These are phyloP conservation scores for Podospora pseudoanserina DNA, from an alignment of 495 filamentous ascomycete genomes.

Conservation along the genomic window DNA sequence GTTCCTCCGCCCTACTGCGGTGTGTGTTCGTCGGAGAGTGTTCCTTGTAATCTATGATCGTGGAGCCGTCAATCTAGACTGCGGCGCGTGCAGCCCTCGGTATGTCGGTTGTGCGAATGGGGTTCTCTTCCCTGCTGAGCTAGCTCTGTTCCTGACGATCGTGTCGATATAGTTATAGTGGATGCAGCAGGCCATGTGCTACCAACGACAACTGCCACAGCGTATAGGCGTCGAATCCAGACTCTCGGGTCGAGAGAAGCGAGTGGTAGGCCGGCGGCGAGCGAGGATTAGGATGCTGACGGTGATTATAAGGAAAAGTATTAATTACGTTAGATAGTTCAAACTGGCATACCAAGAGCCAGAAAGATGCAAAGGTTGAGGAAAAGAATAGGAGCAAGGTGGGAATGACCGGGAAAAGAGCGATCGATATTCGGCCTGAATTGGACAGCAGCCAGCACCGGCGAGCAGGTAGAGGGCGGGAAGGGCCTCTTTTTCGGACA, in stretches of 20 bases:
- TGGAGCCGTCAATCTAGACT: neutral
- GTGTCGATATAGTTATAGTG: constrained; percentile 11
- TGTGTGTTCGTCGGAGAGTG: constrained; percentile 1
- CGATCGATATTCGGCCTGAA: constrained; percentile 1
- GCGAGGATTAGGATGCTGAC: constrained; percentile 3
- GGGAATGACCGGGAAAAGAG: constrained; percentile 16
- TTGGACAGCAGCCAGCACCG: neutral
- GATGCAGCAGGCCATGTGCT: constrained; percentile 26
- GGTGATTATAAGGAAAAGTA: neutral
- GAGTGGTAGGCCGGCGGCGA: neutral
- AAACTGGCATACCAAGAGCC: neutral
- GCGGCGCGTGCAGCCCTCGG: neutral
- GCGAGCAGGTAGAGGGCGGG: neutral
- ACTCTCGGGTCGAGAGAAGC: constrained; percentile 9
- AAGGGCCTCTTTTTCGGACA: neutral
- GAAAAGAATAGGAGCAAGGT: neutral
- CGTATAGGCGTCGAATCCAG: constrained; percentile 27
- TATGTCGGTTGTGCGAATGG: constrained; percentile 2
- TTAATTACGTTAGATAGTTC: neutral
- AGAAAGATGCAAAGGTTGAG: neutral
- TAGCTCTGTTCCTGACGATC: constrained; percentile 22
- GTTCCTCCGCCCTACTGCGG: neutral
- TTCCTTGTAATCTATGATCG: constrained; percentile 2
- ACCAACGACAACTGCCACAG: constrained; percentile 24
- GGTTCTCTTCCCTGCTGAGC: constrained; percentile 5